Evolutionary conservation across 768 basidiomycete genomes (phyloP).

Genomic region (Leucocoprinus leucothites): DNA sequence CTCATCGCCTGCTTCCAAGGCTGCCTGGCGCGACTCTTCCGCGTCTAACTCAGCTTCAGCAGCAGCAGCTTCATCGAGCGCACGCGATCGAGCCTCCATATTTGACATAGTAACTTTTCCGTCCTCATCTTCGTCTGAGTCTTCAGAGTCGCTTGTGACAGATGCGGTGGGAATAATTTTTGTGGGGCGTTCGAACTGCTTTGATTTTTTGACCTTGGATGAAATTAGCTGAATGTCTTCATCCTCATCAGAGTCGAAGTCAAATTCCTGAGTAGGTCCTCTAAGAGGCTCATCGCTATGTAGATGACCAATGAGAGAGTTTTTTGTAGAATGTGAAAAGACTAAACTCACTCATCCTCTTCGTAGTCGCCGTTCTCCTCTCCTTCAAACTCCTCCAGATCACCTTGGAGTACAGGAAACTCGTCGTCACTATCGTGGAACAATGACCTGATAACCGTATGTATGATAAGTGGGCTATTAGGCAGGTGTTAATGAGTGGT

Average conservation of each 20-base stretch:
- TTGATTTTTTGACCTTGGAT: slow-evolving; percentile 47
- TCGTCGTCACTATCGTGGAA: slow-evolving; percentile 45
- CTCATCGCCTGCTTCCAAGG: slow-evolving; percentile 42
- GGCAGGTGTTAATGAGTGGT: slow-evolving; percentile 9
- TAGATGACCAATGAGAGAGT: neutral
- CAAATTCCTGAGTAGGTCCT: slow-evolving; percentile 56
- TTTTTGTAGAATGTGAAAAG: slow-evolving; percentile 10
- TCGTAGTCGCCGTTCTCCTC: slow-evolving; percentile 48
- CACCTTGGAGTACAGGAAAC: slow-evolving; percentile 32
- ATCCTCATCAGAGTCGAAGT: slow-evolving; percentile 62
- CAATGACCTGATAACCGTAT: slow-evolving; percentile 31
- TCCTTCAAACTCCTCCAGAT: slow-evolving; percentile 45
- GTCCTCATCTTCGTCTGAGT: slow-evolving; percentile 41
- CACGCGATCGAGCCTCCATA: slow-evolving; percentile 78
- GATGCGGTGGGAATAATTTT: slow-evolving; percentile 52
- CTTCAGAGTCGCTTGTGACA: slow-evolving; percentile 40
- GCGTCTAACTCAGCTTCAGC: slow-evolving; percentile 68
- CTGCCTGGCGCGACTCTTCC: slow-evolving; percentile 61
- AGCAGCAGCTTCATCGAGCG: slow-evolving; percentile 64
- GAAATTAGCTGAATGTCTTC: slow-evolving; percentile 35
- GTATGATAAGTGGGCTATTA: neutral
- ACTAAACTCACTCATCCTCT: slow-evolving; percentile 23
- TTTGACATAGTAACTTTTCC: slow-evolving; percentile 69
- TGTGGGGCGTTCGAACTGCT: slow-evolving; percentile 43
- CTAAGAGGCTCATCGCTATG: slow-evolving; percentile 49